Evolutionary conservation across 176 grass and related monocot species (phyloP), one percentile per base, ranked within the genome.

Genomic region (Triticum turgidum): DNA sequence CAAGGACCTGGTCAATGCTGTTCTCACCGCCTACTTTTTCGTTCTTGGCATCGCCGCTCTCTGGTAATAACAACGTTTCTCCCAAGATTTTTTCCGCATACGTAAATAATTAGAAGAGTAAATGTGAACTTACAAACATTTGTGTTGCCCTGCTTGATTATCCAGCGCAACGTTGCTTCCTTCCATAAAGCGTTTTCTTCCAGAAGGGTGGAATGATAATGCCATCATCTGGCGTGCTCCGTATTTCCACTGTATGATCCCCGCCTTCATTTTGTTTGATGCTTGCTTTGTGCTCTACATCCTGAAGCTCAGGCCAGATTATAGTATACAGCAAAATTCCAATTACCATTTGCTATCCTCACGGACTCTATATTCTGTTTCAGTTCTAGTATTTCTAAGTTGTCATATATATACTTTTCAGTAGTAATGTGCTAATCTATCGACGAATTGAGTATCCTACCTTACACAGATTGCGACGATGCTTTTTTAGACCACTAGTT

Each of bases 11-110:
- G 91, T 98, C 70, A 98, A 98, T 70, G 83, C 94, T 34, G 92
- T 99, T 69, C 51, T 54, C 18, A 99, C 97, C 20, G 91, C 88
- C 32, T 99, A 99, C 92, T 99, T 99, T 61, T 99, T 99, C 80
- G 71, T 99, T 88, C 94, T 99, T 29, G 97, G 97, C 69, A 94
- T 94, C 72, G 84, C 87, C 20, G 97, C 92, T 64, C 89, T 96
- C 34, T 92, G 88, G 97, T 99, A 96, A 67, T 86, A 49, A 17
- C 61, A 80, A 66, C 4, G 42, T 6, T 86, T 42, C 20, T 63
- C n/a, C 5, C 1, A 76, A 74, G 1, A 67, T 0, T 5, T 58
- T 87, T 58, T 84, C 3, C 9, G 69, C 5, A 73, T 0, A 59
- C 79, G 33, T n/a, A 85, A 58, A 73, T 79, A 38, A 21, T 87